phyloP scores from a whole-genome alignment of 2,329 filamentous ascomycete species.

The Metarhizium anisopliae region DNA sequence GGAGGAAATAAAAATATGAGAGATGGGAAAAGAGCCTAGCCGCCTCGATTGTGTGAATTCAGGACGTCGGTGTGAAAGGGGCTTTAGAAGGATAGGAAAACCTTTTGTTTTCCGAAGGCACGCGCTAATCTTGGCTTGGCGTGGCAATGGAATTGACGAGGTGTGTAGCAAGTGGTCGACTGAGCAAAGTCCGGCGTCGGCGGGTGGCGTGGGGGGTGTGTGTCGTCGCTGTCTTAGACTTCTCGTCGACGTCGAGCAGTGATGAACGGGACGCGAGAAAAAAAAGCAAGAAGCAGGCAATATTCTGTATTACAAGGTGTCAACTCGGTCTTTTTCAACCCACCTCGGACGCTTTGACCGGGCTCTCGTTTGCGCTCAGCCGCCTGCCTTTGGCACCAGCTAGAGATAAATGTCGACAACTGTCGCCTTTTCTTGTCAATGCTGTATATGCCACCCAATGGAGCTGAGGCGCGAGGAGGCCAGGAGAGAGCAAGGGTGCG shows the following conservation, averaged over 20 bases:
- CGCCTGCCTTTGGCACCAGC: too few relatives aligned
- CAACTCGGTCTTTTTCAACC: too few relatives aligned
- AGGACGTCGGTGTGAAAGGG: not conserved
- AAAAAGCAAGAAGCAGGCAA: too few relatives aligned
- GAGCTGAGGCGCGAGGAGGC: too few relatives aligned
- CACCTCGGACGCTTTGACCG: too few relatives aligned
- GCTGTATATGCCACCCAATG: too few relatives aligned
- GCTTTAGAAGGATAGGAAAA: not conserved
- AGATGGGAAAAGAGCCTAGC: not conserved
- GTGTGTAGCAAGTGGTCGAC: not conserved
- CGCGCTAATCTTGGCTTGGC: not conserved
- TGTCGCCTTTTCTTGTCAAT: too few relatives aligned
- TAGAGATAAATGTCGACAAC: too few relatives aligned
- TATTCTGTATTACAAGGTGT: too few relatives aligned
- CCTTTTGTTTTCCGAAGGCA: not conserved
- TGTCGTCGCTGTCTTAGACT: not conserved
- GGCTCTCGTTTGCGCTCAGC: too few relatives aligned
- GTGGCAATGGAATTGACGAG: not conserved
- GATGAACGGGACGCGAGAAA: not conserved
- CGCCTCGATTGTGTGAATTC: not conserved
- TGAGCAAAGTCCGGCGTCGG: not conserved
- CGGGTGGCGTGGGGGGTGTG: not conserved
- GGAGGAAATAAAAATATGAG: not conserved
- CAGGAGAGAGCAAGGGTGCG: too few relatives aligned
- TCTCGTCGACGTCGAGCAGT: not conserved